Evolutionary conservation across 306 rosid species (phyloP), one percentile per base, ranked within the genome.

Genomic region (Cucurbita maxima): DNA sequence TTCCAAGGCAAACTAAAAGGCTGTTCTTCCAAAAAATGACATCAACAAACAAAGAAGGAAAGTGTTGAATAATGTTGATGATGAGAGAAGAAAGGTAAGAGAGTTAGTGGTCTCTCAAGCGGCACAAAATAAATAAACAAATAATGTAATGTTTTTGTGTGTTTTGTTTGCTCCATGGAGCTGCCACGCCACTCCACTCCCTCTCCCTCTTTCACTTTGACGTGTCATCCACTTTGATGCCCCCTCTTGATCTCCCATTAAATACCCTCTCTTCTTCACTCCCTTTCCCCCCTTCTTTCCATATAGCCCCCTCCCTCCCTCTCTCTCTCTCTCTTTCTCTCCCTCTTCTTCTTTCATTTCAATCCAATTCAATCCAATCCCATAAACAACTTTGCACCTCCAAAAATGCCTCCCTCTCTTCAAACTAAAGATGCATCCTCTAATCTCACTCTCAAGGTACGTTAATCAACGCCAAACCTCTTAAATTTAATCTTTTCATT

Each of bases 361-460:
- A 25, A 25, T 25, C 2, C 25, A 1, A 25, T 25, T 2, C 25
- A 25, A 25, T 22, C 25, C 25, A 22, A 22, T 1, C 25, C 25
- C 25, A 0, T 25, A 25, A 25, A 38, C 41, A 38, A 4, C 1
- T 48, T 48, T 48, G 6, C 0, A 67, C 30, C 2, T 50, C 3
- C 0, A 3, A 54, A 61, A 75, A 76, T 81, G 67, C 68, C 77
- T 45, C 53, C 81, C 80, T 82, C 48, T 30, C 8, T 48, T 69
- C 58, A 54, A 54, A 81, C 75, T 18, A 64, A 43, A 41, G 18
- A 64, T 43, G 5, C 18, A 6, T 58, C 71, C 72, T 73, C 83
- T 12, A 51, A 51, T n/a, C 80, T 91, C 78, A 84, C 97, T 50
- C 92, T 91, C 73, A 91, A 85, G 96, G 97, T 90, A 86, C 3